Evolutionary conservation across 202 grass and related monocot genomes (phyloP).

Genomic region (Saccharum hybrid): DNA sequence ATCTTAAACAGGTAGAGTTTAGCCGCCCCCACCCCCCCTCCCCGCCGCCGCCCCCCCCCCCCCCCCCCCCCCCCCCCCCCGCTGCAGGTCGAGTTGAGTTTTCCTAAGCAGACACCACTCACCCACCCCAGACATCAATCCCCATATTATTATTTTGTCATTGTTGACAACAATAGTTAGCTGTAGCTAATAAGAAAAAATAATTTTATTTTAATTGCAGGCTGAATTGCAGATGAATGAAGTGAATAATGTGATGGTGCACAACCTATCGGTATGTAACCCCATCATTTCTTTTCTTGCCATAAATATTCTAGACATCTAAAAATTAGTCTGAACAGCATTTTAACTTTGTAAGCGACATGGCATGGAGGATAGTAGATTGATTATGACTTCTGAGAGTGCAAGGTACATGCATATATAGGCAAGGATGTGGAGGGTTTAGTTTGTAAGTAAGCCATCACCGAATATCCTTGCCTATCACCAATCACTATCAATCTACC

Average conservation of each 20-base stretch:
- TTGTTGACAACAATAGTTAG: neutral
- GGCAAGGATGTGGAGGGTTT: neutral
- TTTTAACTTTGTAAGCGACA: neutral
- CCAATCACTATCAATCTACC: neutral
- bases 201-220: constrained; percentile 60
- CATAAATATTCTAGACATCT: constrained; percentile 29
- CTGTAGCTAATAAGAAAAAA: neutral
- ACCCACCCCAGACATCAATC: neutral
- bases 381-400: neutral
- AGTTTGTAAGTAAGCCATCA: neutral
- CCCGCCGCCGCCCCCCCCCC: too few relatives aligned
- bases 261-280: constrained; percentile 82
- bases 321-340: constrained; percentile 6
- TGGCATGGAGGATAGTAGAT: neutral
- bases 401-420: neutral
- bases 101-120: neutral
- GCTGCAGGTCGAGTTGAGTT: neutral
- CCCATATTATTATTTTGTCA: constrained; percentile 29
- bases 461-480: neutral
- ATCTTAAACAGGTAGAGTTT: neutral
- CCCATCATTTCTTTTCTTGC: constrained; percentile 32
- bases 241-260: constrained; percentile 98
- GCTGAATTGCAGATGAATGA: constrained; percentile 99
- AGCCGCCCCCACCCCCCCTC: too few relatives aligned
- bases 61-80: too few relatives aligned